phyloP scores from a whole-genome alignment of 2,329 filamentous ascomycete species.

The Trichoderma atrobrunneum region DNA sequence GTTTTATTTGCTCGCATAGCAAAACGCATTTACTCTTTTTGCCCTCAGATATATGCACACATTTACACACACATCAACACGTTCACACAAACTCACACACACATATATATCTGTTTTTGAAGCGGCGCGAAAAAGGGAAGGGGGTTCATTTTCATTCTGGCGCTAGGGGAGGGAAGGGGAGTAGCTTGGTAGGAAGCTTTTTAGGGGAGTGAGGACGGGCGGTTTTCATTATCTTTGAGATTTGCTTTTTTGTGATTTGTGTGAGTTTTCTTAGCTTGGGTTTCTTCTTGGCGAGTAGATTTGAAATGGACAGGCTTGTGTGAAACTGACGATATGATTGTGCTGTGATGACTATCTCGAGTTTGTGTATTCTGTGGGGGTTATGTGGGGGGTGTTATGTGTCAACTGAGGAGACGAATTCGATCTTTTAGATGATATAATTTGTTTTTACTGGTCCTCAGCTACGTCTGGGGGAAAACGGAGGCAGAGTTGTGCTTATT shows the following conservation, averaged over 20 bases:
- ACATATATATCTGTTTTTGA: not conserved
- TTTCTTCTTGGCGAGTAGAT: not conserved
- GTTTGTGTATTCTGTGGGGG: not conserved
- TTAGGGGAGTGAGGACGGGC: not conserved
- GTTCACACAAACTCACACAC: not conserved
- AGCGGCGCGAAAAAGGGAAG: not conserved
- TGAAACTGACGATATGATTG: not conserved
- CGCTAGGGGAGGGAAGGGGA: not conserved
- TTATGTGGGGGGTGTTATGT: not conserved
- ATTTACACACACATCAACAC: not conserved
- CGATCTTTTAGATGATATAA: not conserved
- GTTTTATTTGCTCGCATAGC: not conserved
- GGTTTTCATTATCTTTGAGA: not conserved
- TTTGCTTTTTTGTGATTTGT: not conserved
- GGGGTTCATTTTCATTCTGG: not conserved
- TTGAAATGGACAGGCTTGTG: not conserved
- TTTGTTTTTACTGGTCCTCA: not conserved
- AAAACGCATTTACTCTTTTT: not conserved
- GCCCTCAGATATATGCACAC: not conserved
- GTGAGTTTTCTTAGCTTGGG: not conserved
- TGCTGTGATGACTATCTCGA: not conserved
- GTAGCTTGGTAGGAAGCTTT: not conserved
- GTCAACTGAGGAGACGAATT: not conserved
- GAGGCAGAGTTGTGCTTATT: not conserved
- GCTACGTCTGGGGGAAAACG: not conserved